phyloP scores from a whole-genome alignment of 345 rosid genomes.

The Populus alba region DNA sequence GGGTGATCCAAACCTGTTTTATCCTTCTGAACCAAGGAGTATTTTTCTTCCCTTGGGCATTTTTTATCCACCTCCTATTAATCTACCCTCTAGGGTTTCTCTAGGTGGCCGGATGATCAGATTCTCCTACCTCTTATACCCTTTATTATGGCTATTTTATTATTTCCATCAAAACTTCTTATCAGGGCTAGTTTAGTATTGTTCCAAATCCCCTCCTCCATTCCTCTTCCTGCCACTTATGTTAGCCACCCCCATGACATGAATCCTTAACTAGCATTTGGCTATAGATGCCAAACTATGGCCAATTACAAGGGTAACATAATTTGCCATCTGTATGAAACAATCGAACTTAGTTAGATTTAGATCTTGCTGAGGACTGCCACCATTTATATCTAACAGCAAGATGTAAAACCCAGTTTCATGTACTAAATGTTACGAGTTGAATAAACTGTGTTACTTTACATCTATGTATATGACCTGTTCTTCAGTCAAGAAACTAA shows the following conservation, averaged over 20 bases:
- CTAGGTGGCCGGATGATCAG: neutral
- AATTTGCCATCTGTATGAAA: neutral
- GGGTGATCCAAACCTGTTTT: neutral
- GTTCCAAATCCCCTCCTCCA: neutral
- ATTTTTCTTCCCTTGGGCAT: constrained; percentile 6
- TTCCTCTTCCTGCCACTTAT: neutral
- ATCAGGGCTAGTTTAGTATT: neutral
- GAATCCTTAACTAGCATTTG: neutral
- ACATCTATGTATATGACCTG: neutral
- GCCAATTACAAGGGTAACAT: neutral
- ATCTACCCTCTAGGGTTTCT: neutral
- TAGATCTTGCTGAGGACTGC: neutral
- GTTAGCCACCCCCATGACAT: no score
- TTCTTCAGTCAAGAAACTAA: neutral
- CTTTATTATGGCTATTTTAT: no score
- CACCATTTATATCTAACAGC: neutral
- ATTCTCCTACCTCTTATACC: neutral
- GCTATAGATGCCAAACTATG: neutral
- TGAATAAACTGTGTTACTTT: neutral
- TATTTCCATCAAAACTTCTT: neutral
- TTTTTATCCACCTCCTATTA: neutral
- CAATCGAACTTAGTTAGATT: neutral
- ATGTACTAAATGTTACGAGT: neutral
- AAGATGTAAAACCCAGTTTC: neutral
- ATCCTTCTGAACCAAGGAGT: neutral